Base-by-base conservation (phyloP, 352 stramenopile species). In the Pythium plurisporium region DNA sequence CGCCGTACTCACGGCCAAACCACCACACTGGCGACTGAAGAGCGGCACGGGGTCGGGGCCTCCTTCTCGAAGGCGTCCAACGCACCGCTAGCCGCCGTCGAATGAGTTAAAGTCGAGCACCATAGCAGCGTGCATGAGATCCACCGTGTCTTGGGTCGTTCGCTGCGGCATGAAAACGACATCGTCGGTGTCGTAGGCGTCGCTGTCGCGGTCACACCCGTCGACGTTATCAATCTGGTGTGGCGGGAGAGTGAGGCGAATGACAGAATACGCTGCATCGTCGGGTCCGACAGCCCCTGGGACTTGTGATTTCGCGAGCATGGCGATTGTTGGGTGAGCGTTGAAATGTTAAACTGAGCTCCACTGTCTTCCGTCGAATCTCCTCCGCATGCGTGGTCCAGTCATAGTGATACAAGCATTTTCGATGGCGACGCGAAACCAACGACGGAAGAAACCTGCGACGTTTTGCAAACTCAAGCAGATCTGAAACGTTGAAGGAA, bases 341-440 rank as follows among this genome's bases (percentile, higher is more conserved):
- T 3, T 20, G 30, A 54, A 54, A 54, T 54, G 46, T 54, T 54
- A 54, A 54, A 46, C 40, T 46, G 40, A 8, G 19, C 40, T 29
- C 5, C 17, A 43, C n/a, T n/a, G n/a, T n/a, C n/a, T n/a, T n/a
- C n/a, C n/a, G n/a, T n/a, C n/a, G n/a, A n/a, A n/a, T n/a, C n/a
- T n/a, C n/a, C n/a, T n/a, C n/a, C n/a, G n/a, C n/a, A n/a, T n/a
- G n/a, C n/a, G n/a, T n/a, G n/a, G n/a, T n/a, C n/a, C n/a, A n/a
- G n/a, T n/a, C n/a, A n/a, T n/a, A n/a, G n/a, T n/a, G n/a, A n/a
- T n/a, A n/a, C n/a, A n/a, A n/a, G n/a, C n/a, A n/a, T n/a, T n/a
- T n/a, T n/a, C n/a, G n/a, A 12, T 23, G n/a, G 20, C 8, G 37
- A 43, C 37, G 40, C 20, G 40, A 46, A 46, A 46, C 40, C 20